phyloP scores from a whole-genome alignment of 1,284 basidiomycete species.

The Fistulinella cinereoalba region DNA sequence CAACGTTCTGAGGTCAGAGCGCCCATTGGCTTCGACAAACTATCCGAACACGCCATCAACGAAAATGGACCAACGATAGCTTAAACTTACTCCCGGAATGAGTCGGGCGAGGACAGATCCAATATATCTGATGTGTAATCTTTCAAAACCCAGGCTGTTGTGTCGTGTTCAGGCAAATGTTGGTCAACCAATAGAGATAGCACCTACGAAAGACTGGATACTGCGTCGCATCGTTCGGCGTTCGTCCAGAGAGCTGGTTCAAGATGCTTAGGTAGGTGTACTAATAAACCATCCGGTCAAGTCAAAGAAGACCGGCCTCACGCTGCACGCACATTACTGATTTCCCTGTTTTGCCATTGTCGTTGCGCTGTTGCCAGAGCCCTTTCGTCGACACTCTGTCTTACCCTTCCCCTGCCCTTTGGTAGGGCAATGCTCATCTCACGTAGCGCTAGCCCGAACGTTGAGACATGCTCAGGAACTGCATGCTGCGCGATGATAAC shows the following conservation, averaged over 20 bases:
- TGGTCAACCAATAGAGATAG: not conserved
- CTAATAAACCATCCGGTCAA: slow-evolving; percentile 39
- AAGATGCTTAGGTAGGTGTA: slow-evolving; percentile 85
- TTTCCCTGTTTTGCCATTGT: slow-evolving; percentile 84
- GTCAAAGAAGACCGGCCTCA: not conserved
- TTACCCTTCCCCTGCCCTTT: slow-evolving; percentile 38
- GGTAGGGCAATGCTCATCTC: slow-evolving; percentile 32
- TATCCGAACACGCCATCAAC: slow-evolving; percentile 30
- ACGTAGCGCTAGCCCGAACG: slow-evolving; percentile 23
- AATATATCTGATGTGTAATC: slow-evolving; percentile 80
- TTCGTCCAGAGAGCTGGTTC: slow-evolving; percentile 89
- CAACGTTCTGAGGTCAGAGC: slow-evolving; percentile 74
- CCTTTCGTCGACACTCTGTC: slow-evolving; percentile 45
- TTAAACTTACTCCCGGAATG: slow-evolving; percentile 72
- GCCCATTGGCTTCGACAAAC: slow-evolving; percentile 88
- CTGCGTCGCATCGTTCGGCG: slow-evolving; percentile 91
- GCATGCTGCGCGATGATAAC: slow-evolving; percentile 42
- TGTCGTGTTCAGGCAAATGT: not conserved
- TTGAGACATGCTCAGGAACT: slow-evolving; percentile 19
- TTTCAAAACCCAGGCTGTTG: slow-evolving; percentile 78
- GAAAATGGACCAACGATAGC: not conserved
- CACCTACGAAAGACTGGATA: slow-evolving; percentile 89
- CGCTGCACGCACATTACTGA: slow-evolving; percentile 70
- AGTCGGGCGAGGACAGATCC: slow-evolving; percentile 63
- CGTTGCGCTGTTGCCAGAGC: slow-evolving; percentile 68